phyloP scores from a whole-genome alignment of 1,284 basidiomycete species.

The Amylostereum areolatum region DNA sequence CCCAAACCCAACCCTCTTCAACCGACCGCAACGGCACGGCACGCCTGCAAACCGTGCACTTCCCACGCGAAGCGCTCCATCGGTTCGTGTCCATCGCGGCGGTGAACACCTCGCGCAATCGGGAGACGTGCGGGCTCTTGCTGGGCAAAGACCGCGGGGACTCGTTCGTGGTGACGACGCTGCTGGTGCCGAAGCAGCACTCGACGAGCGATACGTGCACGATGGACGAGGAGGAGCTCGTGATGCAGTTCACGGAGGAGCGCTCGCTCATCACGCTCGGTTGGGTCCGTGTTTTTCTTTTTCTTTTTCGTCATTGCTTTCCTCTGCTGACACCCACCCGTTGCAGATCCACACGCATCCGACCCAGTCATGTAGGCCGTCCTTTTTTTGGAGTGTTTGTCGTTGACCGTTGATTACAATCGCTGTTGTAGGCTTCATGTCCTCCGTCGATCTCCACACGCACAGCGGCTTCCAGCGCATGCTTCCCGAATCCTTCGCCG shows the following conservation, averaged over 20 bases:
- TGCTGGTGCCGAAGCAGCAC: slow-evolving; percentile 79
- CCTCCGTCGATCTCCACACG: slow-evolving; percentile 84
- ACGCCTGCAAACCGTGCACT: slow-evolving; percentile 32
- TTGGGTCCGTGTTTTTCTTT: slow-evolving; percentile 57
- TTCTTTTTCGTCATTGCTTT: background rate
- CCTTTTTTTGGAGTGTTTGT: background rate
- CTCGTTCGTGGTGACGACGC: slow-evolving; percentile 65
- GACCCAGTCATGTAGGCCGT: slow-evolving; percentile 66
- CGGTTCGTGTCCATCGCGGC: slow-evolving; percentile 68
- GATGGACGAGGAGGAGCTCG: slow-evolving; percentile 83
- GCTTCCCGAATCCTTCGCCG: slow-evolving; percentile 86
- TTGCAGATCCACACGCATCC: slow-evolving; percentile 87
- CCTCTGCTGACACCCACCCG: slow-evolving; percentile 4
- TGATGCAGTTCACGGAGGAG: slow-evolving; percentile 78
- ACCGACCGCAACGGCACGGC: slow-evolving; percentile 16
- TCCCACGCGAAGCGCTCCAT: slow-evolving; percentile 66
- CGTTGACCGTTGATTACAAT: slow-evolving; percentile 1
- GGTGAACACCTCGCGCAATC: slow-evolving; percentile 51
- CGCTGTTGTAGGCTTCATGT: slow-evolving; percentile 65
- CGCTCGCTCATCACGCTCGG: slow-evolving; percentile 78
- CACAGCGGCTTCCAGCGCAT: slow-evolving; percentile 83
- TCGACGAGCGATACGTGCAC: slow-evolving; percentile 84
- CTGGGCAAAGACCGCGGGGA: slow-evolving; percentile 51
- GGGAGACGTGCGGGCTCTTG: slow-evolving; percentile 64
- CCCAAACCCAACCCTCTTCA: slow-evolving; percentile 16